These are phyloP conservation scores for Yamadazyma akitaensis DNA, from an alignment of 805 yeast genomes.

Conservation along the genomic window DNA sequence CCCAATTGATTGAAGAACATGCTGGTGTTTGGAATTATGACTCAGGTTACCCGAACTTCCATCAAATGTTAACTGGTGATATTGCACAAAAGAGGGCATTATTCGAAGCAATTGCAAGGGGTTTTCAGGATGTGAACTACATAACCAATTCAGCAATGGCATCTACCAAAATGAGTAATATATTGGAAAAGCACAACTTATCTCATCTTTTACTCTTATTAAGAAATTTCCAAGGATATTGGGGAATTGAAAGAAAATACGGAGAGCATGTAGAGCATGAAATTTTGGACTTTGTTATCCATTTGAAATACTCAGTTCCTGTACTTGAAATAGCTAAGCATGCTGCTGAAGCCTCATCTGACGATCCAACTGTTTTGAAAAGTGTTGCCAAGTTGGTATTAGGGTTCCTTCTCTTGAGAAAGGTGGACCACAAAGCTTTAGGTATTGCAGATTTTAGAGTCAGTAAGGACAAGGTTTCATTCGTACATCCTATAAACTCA, in stretches of 20 bases:
- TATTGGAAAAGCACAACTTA: constrained; percentile 34
- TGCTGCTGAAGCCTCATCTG: constrained; percentile 21
- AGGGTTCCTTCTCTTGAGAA: constrained; percentile 27
- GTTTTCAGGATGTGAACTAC: constrained; percentile 28
- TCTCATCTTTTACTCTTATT: constrained; percentile 44
- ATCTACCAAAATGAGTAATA: background rate
- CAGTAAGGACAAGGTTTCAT: constrained; percentile 50
- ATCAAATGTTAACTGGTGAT: constrained; percentile 15
- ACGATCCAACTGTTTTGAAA: constrained; percentile 16
- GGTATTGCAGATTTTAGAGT: constrained; percentile 40
- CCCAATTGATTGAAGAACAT: constrained; percentile 39
- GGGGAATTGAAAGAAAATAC: constrained; percentile 52
- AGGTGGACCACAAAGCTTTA: constrained; percentile 20
- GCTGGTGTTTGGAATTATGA: constrained; percentile 36
- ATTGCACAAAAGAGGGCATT: constrained; percentile 20
- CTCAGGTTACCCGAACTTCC: constrained; percentile 29
- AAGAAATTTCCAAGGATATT: constrained; percentile 55
- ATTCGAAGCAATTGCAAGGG: constrained; percentile 28
- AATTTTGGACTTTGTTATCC: constrained; percentile 46
- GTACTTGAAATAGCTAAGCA: constrained; percentile 40
- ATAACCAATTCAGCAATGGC: background rate
- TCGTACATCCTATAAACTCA: constrained; percentile 58
- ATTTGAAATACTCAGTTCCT: constrained; percentile 47
- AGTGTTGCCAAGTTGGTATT: constrained; percentile 30
- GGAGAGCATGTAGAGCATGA: constrained; percentile 72